These are phyloP conservation scores for Cinnamomum chago DNA, from an alignment of 164 flowering plant genomes.

Conservation along the genomic window DNA sequence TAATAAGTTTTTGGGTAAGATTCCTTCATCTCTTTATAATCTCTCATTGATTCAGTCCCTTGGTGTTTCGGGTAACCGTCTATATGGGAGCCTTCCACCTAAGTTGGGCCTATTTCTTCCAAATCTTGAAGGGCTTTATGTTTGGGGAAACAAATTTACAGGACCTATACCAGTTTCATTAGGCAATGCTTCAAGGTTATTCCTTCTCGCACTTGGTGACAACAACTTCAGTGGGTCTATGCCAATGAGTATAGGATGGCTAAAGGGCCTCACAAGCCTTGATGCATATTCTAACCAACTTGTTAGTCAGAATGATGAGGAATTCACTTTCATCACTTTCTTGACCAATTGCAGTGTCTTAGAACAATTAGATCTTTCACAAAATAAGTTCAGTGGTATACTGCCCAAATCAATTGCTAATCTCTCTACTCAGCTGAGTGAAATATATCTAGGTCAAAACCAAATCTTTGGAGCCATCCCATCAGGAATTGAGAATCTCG, in stretches of 20 bases:
- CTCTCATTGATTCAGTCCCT: too few relatives aligned
- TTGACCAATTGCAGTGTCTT: background rate
- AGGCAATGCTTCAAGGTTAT: background rate
- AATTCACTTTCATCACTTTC: background rate
- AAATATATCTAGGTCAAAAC: background rate
- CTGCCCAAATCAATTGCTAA: background rate
- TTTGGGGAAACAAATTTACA: background rate
- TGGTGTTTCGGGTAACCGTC: too few relatives aligned
- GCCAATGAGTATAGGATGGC: background rate
- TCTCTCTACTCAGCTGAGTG: background rate
- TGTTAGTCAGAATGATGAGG: background rate
- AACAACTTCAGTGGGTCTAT: background rate
- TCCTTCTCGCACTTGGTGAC: background rate
- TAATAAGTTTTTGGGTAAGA: background rate
- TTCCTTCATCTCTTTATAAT: background rate
- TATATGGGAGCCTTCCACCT: too few relatives aligned
- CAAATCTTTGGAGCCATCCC: background rate
- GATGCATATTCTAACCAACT: background rate
- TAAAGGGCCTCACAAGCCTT: background rate
- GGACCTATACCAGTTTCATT: background rate
- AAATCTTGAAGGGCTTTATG: too few relatives aligned
- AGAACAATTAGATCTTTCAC: rapidly evolving
- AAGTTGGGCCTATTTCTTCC: too few relatives aligned
- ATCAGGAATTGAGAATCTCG: background rate
- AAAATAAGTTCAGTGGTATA: background rate